These are phyloP conservation scores for Taphrina deformans DNA, from an alignment of 1,139 yeast genomes.

Conservation along the genomic window DNA sequence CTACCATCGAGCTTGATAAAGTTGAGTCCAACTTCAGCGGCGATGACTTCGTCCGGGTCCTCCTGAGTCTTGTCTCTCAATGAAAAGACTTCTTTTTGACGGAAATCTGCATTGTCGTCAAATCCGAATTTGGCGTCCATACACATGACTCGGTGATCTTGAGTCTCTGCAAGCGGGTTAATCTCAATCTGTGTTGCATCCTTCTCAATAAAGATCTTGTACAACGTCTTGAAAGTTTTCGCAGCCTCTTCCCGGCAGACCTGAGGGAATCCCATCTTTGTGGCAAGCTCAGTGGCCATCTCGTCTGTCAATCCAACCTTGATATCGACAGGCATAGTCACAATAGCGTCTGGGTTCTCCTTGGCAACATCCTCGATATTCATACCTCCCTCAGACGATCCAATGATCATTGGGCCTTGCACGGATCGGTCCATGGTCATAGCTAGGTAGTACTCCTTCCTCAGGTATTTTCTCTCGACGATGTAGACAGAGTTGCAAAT, in stretches of 20 bases:
- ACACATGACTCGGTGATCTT: conserved; percentile 85
- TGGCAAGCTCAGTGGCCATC: conserved; percentile 74
- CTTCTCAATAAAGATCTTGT: conserved; percentile 80
- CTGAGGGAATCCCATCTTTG: conserved; percentile 74
- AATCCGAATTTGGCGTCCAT: conserved; percentile 99
- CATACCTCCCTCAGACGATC: conserved; percentile 99
- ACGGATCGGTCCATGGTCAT: conserved; percentile 90
- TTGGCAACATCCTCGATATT: conserved; percentile 98
- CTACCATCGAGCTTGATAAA: conserved; percentile 97
- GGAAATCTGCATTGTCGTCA: conserved; percentile 93
- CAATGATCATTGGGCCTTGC: conserved; percentile 90
- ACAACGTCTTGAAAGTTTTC: conserved; percentile 78
- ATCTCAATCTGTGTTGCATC: conserved; percentile 99
- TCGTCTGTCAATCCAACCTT: conserved; percentile 77
- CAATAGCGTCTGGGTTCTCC: conserved; percentile 86
- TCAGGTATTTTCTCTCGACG: conserved; percentile 90
- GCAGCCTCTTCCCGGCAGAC: conserved; percentile 86
- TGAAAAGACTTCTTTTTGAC: conserved; percentile 89
- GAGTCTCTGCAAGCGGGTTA: conserved; percentile 94
- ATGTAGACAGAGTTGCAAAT: conserved; percentile 94
- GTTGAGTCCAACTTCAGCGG: conserved; percentile 85
- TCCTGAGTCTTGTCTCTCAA: conserved; percentile 98
- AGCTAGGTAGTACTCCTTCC: conserved; percentile 93
- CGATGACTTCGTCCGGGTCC: conserved; percentile 95
- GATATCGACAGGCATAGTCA: conserved; percentile 78